Evolutionary conservation across 441 rosid species (phyloP).

Genomic region (Syzygium syzygioides): DNA sequence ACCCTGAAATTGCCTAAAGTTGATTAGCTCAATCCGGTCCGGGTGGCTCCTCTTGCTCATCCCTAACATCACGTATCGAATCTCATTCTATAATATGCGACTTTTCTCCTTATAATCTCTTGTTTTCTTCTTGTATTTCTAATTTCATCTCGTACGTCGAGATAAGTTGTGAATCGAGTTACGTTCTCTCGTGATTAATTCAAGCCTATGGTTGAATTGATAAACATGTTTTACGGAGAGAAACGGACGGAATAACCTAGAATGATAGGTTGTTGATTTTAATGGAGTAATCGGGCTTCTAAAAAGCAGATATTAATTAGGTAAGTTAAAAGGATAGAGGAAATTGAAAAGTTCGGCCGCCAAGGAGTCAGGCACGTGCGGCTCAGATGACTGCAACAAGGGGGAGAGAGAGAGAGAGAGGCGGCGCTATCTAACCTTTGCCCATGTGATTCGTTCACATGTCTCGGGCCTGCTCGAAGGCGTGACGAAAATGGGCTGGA

Average conservation of each 20-base stretch:
- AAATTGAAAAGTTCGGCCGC: neutral
- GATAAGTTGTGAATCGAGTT: neutral
- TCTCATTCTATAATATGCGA: too few relatives aligned
- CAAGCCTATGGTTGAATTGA: neutral
- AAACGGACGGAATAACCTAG: rapidly evolving
- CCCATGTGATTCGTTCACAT: neutral
- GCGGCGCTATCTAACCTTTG: neutral
- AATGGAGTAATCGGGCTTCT: neutral
- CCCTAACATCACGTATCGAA: too few relatives aligned
- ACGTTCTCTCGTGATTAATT: rapidly evolving
- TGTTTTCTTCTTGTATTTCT: neutral
- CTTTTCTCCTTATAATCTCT: too few relatives aligned
- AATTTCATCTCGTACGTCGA: neutral
- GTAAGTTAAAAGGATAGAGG: neutral
- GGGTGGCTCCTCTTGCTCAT: too few relatives aligned
- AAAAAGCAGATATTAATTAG: neutral
- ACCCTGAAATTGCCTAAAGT: too few relatives aligned
- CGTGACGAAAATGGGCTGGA: neutral
- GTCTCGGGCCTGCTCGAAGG: neutral
- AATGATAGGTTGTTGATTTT: neutral
- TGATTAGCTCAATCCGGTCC: too few relatives aligned
- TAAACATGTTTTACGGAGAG: neutral
- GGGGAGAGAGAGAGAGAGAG: too few relatives aligned
- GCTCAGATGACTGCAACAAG: too few relatives aligned
- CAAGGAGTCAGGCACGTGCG: neutral